phyloP scores from a whole-genome alignment of 148 eudicot genomes.

The Amaranthus palmeri region DNA sequence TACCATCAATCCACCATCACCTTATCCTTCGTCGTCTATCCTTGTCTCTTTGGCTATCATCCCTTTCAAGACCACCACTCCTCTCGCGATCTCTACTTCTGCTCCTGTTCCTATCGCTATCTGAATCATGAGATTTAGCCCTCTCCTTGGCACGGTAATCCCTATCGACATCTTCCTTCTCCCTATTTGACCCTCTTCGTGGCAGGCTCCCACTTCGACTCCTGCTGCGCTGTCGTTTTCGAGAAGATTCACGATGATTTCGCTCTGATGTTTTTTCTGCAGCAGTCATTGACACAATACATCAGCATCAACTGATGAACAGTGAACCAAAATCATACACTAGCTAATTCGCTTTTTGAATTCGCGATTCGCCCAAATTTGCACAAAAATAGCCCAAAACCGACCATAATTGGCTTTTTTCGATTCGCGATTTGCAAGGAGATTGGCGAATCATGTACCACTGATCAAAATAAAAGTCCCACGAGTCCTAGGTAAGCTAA shows the following conservation, averaged over 20 bases:
- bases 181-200: conserved; percentile 45
- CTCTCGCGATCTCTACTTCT: conserved; percentile 43
- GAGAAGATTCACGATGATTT: conserved; percentile 48
- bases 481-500: too few relatives aligned
- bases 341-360: not conserved
- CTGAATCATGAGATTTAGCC: conserved; percentile 37
- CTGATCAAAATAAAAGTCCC: too few relatives aligned
- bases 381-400: not conserved
- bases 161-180: conserved; percentile 36
- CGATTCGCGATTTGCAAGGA: too few relatives aligned
- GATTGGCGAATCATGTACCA: too few relatives aligned
- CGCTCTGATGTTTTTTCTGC: conserved; percentile 55
- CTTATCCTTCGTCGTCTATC: conserved; percentile 59
- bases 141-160: conserved; percentile 39
- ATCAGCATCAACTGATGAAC: not conserved
- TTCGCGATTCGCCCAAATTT: not conserved
- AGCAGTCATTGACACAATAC: conserved; percentile 12
- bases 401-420: too few relatives aligned
- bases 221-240: conserved; percentile 62
- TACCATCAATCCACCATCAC: conserved; percentile 29
- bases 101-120: conserved; percentile 33
- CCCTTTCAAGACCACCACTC: conserved; percentile 50
- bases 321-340: not conserved
- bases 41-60: conserved; percentile 40
- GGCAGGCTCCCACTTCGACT: conserved; percentile 66